A percentile compares a stretch with the other conserved stretches of the same genome.
Conservation (phyloP, 176 grass and related monocot genomes). For the barley (Hordeum vulgare) region MorexV3_pseudomolecules_assembly NC_058522.1:544168017-544168516, state of each 20-base stretch:
- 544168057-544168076: not conserved
- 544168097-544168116: not conserved
- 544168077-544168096: not conserved
- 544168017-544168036: not conserved
- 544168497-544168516: not conserved
- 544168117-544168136: slow-evolving; percentile 1
- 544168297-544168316: slow-evolving; percentile 5
- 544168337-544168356: not conserved
- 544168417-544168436: too few species aligned
- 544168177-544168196: slow-evolving; percentile 95
- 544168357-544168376: not conserved
- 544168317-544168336: too few species aligned
- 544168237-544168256: slow-evolving; percentile 94
- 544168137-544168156: not conserved
- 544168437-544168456: too few species aligned
- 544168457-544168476: too few species aligned
- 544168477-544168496: not conserved
- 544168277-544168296: slow-evolving; percentile 39
- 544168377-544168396: slow-evolving; percentile 7
- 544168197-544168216: slow-evolving; percentile 83
- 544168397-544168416: too few species aligned
- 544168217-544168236: slow-evolving; percentile 87
- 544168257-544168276: slow-evolving; percentile 92
- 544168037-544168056: not conserved
- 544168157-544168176: slow-evolving; percentile 28